Evolutionary conservation across 345 rosid species (phyloP), one percentile per base, ranked within the genome.

Genomic region (Trapa incisa): DNA sequence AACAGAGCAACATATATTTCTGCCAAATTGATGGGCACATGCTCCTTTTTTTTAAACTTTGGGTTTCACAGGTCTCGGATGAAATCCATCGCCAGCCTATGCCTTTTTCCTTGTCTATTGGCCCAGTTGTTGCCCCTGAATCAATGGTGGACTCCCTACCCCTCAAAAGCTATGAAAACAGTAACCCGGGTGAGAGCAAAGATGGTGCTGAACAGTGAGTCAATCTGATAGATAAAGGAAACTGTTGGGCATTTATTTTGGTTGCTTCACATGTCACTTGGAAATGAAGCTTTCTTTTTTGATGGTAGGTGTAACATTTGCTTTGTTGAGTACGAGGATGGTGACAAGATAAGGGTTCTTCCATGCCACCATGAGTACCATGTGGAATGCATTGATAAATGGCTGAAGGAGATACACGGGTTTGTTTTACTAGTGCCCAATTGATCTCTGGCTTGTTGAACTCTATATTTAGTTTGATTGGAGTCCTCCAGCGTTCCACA

Each of bases 321-420:
- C 78, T 71, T 87, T 75, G 79, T 81, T 0, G 94, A 87, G 76
- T 87, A 84, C 2, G 89, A 80, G 70, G 94, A 87, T 68, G 89
- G 82, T 47, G 87, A 87, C 69, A 76, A 77, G 75, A 87, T 87
- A 71, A 77, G 90, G 65, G 80, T 84, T 75, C 94, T 88, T 67
- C 94, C 94, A 14, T 88, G 94, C 84, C 82, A 80, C 71, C 94
- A 88, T 10, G 94, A 88, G 75, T 88, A 85, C 72, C 94, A 88
- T 75, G 81, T 85, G 91, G 72, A 80, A 13, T 87, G 94, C 52
- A 83, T 88, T 15, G 94, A 85, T 75, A 88, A 88, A 82, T 88
- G 94, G 94, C 87, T 88, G 47, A 88, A 88, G 77, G 94, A 87
- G 82, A 87, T 87, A 72, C 94, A 85, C 4, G 89, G 94, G 94